Evolutionary conservation across 768 basidiomycete genomes (phyloP), one percentile per base, ranked within the genome.

Genomic region (Crassisporium funariophilum): DNA sequence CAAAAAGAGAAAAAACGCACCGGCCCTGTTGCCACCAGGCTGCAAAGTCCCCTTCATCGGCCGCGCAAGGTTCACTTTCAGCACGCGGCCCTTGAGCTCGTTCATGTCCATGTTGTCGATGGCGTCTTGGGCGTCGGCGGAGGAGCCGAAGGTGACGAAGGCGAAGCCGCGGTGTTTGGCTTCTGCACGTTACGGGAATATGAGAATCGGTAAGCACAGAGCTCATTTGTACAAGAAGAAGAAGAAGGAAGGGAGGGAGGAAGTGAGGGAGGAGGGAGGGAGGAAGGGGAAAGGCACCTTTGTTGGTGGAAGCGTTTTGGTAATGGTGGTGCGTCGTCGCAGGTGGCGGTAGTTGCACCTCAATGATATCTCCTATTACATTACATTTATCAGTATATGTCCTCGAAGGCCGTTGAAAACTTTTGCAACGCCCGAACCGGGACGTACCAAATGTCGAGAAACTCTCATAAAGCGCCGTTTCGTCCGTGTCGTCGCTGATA

Each of bases 21-120:
- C 78, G 36, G 90, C 88, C 72, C 88, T 78, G 69, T 90, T 90
- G 25, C 83, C 82, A 44, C 72, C 75, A n/a, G 73, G 74, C 56
- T 86, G 82, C 35, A 82, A 65, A 24, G 82, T 75, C 1, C 77
- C 79, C 62, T 88, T 93, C 74, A 84, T 81, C 4, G 91, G 91
- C 35, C 88, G 79, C 7, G 95, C 94, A 31, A 94, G 67, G 62
- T 90, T 95, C 39, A 86, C 92, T 70, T 86, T 89, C 52, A 90
- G 68, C 41, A 88, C 84, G 49, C 79, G 81, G 40, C 84, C 91
- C 40, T 73, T 77, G 48, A 90, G 74, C 63, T 95, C 94, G 60
- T 95, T 97, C 68, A 95, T 72, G 67, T 98, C 94, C 91, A 94
- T 98, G 71, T 98, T 98, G 75, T 98, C 95, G 50, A 98, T 95